Percentiles rank a stretch among this genome's conserved stretches.
phyloP scores from a whole-genome alignment of 768 basidiomycete species.

The Arthromyces matolae region DNA sequence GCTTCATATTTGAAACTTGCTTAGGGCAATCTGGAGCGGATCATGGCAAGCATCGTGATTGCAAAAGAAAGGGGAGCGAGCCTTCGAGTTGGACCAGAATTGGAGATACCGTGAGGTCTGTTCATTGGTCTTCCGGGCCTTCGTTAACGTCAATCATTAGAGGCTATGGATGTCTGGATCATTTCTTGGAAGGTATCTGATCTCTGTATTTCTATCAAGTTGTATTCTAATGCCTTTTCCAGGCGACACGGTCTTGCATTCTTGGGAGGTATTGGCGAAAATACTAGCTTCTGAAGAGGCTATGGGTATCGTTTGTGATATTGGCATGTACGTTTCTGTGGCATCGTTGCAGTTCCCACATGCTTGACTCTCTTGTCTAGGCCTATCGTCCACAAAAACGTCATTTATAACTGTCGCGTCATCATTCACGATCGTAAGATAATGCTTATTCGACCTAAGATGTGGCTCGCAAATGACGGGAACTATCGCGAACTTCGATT shows the following conservation, averaged over 20 bases:
- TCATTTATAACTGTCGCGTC: conserved; percentile 94
- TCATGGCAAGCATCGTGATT: conserved; percentile 79
- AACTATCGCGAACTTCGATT: conserved; percentile 90
- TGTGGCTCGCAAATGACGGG: conserved; percentile 99
- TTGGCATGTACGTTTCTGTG: conserved; percentile 75
- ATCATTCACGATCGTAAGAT: conserved; percentile 86
- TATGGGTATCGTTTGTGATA: conserved; percentile 88
- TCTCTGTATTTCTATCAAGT: too few species aligned
- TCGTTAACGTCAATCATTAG: conserved; percentile 34
- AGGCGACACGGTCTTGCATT: conserved; percentile 96
- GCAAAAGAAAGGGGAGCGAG: conserved; percentile 89
- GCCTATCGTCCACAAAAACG: conserved; percentile 97
- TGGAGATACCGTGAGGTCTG: conserved; percentile 90
- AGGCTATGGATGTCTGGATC: conserved; percentile 96
- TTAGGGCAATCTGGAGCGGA: conserved; percentile 92
- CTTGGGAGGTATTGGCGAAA: conserved; percentile 96
- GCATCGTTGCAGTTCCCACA: neutral
- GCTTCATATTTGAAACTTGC: neutral
- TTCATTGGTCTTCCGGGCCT: too few species aligned
- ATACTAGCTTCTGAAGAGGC: conserved; percentile 78
- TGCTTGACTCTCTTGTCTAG: conserved; percentile 36
- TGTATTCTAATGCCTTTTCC: conserved; percentile 5
- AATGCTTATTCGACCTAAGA: conserved; percentile 93
- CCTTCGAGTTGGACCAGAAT: conserved; percentile 91
- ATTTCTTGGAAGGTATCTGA: conserved; percentile 85